Percentiles rank a stretch among this genome's conserved stretches.
Evolutionary conservation across 768 basidiomycete species (phyloP).

Genomic region (Mycena vulgaris): DNA sequence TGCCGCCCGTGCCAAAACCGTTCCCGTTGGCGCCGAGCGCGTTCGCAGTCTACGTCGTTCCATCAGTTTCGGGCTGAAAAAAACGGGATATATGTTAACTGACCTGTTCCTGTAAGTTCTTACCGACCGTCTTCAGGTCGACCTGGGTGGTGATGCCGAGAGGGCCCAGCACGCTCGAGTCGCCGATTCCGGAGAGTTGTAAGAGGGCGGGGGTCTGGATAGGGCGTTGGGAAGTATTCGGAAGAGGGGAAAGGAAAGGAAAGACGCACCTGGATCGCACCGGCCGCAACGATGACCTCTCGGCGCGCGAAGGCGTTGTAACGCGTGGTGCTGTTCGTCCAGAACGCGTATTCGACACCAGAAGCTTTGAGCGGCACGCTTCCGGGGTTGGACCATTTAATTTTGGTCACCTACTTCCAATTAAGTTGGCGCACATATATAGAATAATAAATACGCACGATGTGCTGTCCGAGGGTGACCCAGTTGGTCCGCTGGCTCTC

Average conservation of each 20-base stretch:
- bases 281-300: conserved; percentile 70
- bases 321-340: conserved; percentile 52
- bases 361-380: conserved; percentile 57
- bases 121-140: conserved; percentile 65
- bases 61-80: no score
- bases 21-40: conserved; percentile 57
- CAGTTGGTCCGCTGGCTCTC: conserved; percentile 63
- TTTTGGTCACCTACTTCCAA: conserved; percentile 58
- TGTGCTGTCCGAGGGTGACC: conserved; percentile 61
- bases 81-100: not conserved
- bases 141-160: conserved; percentile 66
- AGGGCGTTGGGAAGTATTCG: not conserved
- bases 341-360: conserved; percentile 63
- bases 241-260: not conserved
- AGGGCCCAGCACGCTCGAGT: conserved; percentile 58
- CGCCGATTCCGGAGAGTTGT: conserved; percentile 72
- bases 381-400: conserved; percentile 52
- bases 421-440: not conserved
- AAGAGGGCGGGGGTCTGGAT: conserved; percentile 61
- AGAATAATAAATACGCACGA: conserved; percentile 44
- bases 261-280: conserved; percentile 58
- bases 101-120: conserved; percentile 67
- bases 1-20: conserved; percentile 58
- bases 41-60: conserved; percentile 54
- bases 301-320: conserved; percentile 59